Percentiles rank a stretch among this genome's conserved stretches.
These are phyloP conservation scores for Diophrys appendiculata DNA, from an alignment of 73 alveolate species.

Conservation along the genomic window DNA sequence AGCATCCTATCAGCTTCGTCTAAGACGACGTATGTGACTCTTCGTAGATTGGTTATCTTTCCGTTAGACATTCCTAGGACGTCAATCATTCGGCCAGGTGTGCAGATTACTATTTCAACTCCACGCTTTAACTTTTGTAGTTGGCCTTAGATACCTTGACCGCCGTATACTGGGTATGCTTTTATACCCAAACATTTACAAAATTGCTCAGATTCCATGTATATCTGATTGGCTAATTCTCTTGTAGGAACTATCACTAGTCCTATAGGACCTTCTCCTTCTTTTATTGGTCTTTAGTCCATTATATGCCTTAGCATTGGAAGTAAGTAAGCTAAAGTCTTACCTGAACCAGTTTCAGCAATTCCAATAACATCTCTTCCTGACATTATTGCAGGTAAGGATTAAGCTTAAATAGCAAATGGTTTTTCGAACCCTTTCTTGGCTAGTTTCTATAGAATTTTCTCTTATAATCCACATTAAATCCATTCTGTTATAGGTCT, in stretches of 20 bases:
- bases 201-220: constrained; percentile 86
- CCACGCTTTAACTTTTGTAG: constrained; percentile 93
- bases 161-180: constrained; percentile 95
- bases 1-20: constrained; percentile 99
- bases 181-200: constrained; percentile 79
- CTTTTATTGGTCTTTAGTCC: constrained; percentile 86
- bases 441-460: constrained; percentile 79
- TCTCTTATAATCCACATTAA: constrained; percentile 93
- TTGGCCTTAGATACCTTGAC: constrained; percentile 93
- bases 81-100: constrained; percentile 99
- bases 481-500: constrained; percentile 92
- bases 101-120: constrained; percentile 96
- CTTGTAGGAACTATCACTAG: constrained; percentile 97
- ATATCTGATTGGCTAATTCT: constrained; percentile 95
- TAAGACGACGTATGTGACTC: constrained; percentile 95
- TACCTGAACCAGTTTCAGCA: constrained; percentile 99
- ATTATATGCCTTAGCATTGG: constrained; percentile 96
- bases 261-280: constrained; percentile 97
- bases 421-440: constrained; percentile 87
- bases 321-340: constrained; percentile 96
- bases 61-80: constrained; percentile 94
- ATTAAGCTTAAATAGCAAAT: constrained; percentile 93
- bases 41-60: constrained; percentile 90
- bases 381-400: constrained; percentile 96
- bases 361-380: constrained; percentile 98